phyloP scores from a whole-genome alignment of 805 yeast genomes.

The Pichia heedii region DNA sequence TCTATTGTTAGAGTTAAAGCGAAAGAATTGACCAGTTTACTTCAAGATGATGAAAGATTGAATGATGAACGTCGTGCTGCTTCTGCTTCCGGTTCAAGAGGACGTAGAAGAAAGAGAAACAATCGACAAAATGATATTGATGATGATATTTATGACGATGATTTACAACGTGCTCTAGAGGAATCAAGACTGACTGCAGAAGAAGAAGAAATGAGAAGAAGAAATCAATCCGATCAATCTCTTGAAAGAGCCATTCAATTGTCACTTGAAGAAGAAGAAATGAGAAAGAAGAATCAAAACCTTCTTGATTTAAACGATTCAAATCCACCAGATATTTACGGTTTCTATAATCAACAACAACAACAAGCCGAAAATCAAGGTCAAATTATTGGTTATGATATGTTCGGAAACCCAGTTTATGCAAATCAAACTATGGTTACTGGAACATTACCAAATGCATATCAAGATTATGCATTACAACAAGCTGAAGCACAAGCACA shows the following conservation, averaged over 20 bases:
- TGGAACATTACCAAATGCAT: constrained; percentile 42
- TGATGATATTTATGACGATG: constrained; percentile 56
- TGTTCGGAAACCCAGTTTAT: constrained; percentile 61
- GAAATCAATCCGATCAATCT: constrained; percentile 48
- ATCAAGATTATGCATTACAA: constrained; percentile 22
- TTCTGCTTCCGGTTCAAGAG: constrained; percentile 11
- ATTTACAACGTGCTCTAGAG: constrained; percentile 70
- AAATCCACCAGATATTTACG: constrained; percentile 22
- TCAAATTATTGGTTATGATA: constrained; percentile 37
- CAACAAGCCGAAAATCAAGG: constrained; percentile 16
- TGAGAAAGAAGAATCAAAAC: constrained; percentile 41
- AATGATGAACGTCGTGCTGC: constrained; percentile 51
- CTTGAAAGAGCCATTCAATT: constrained; percentile 61
- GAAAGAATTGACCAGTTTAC: constrained; percentile 70
- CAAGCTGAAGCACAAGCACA: constrained; percentile 16
- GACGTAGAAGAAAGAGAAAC: constrained; percentile 28
- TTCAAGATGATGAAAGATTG: constrained; percentile 76
- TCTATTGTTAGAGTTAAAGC: constrained; percentile 84
- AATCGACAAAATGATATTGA: constrained; percentile 12
- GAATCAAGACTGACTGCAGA: constrained; percentile 75
- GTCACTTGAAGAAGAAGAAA: constrained; percentile 69
- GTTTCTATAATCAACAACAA: constrained; percentile 29
- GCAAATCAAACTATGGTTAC: constrained; percentile 43
- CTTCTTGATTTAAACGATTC: constrained; percentile 41
- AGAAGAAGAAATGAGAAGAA: constrained; percentile 61